phyloP scores from a whole-genome alignment of 495 filamentous ascomycete genomes.

The Aspergillus taichungensis region DNA sequence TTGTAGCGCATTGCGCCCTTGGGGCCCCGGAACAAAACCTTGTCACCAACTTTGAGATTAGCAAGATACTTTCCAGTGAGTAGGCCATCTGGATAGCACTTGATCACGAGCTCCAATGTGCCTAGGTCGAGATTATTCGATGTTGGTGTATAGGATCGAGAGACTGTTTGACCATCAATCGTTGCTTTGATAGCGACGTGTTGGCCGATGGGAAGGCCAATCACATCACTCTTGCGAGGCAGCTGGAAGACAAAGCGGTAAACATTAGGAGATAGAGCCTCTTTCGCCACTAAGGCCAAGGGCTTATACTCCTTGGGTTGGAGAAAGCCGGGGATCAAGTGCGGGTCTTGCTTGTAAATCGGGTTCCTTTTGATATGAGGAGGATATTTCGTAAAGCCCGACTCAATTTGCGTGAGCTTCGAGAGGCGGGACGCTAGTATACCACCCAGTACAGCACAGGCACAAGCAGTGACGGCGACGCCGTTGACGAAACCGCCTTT shows the following conservation, averaged over 20 bases:
- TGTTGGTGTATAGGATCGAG: conserved; percentile 42
- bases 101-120: conserved; percentile 38
- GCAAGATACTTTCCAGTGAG: conserved; percentile 40
- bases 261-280: conserved; percentile 34
- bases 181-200: conserved; percentile 42
- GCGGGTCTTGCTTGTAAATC: conserved; percentile 22
- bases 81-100: conserved; percentile 39
- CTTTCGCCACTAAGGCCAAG: conserved; percentile 37
- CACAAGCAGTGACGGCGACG: conserved; percentile 22
- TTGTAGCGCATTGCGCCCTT: conserved; percentile 39
- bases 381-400: conserved; percentile 34
- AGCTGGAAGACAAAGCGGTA: conserved; percentile 42
- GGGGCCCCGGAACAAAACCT: conserved; percentile 40
- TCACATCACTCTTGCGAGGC: conserved; percentile 25
- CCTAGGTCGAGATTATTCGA: conserved; percentile 44
- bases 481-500: conserved; percentile 26
- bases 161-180: conserved; percentile 34
- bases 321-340: conserved; percentile 31
- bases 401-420: conserved; percentile 22
- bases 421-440: conserved; percentile 14
- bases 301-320: conserved; percentile 36
- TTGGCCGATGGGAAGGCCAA: conserved; percentile 46
- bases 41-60: conserved; percentile 30
- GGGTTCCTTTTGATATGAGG: conserved; percentile 23
- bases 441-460: conserved; percentile 16